These are phyloP conservation scores for Vigna angularis DNA, from an alignment of 306 rosid genomes.

Conservation along the genomic window DNA sequence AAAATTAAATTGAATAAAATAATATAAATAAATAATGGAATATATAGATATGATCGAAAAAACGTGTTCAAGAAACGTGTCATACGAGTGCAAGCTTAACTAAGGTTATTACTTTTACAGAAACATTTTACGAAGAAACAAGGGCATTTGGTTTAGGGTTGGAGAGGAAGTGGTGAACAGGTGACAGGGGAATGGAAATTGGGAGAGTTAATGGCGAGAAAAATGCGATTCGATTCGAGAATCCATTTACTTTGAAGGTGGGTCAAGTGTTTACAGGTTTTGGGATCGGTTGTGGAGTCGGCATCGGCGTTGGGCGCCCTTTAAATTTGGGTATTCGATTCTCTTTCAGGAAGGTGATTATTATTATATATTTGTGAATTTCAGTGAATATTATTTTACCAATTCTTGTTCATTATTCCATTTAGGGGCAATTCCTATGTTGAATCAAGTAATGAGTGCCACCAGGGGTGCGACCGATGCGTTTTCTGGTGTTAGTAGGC, in stretches of 20 bases:
- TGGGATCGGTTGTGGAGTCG: conserved; percentile 91
- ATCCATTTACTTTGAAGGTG: conserved; percentile 91
- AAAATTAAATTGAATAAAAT: too few relatives aligned
- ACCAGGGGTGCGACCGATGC: conserved; percentile 96
- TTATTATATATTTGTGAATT: neutral
- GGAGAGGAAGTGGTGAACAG: neutral
- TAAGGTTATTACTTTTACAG: too few relatives aligned
- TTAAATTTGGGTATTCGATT: conserved; percentile 71
- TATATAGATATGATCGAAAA: too few relatives aligned
- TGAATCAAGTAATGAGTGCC: conserved; percentile 93
- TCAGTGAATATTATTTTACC: neutral
- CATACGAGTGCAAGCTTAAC: too few relatives aligned
- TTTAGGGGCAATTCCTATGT: conserved; percentile 83
- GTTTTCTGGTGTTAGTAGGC: conserved; percentile 88
- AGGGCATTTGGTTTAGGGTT: neutral
- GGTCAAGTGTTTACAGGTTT: conserved; percentile 98
- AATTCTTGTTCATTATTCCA: conserved; percentile 19
- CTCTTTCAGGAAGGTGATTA: neutral
- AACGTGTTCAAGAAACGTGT: too few relatives aligned
- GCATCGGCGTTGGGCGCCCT: conserved; percentile 98
- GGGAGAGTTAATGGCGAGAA: conserved; percentile 42
- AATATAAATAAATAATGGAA: too few relatives aligned
- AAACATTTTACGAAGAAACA: neutral
- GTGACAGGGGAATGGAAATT: conserved; percentile 59
- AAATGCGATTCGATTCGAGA: conserved; percentile 64